Base-by-base conservation (phyloP, 1,284 basidiomycete species). In the Melampsora medusae region DNA sequence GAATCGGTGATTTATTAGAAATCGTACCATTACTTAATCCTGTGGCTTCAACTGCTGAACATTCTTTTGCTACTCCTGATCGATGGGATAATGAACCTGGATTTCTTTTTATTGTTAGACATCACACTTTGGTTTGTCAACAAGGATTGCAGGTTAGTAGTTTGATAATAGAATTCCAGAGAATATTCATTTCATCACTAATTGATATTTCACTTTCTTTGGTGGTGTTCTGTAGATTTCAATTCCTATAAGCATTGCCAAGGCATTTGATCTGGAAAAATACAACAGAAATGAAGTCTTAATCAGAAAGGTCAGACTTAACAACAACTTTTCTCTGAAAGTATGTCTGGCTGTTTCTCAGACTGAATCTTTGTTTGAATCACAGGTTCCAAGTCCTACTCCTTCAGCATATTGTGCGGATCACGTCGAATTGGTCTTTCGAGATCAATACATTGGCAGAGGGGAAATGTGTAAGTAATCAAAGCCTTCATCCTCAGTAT, bases 401-500 rank as follows among this genome's bases (percentile, higher is more conserved):
- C 65, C 35, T 77, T 92, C 86, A 5, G 84, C 85, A 49, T 88
- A 88, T 79, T 86, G 86, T 53, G 91, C 91, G 1, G 91, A 93
- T 78, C 91, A 90, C 81, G 86, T 96, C 69, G 94, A 97, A 81
- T 87, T 97, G 71, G 89, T 89, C 65, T 97, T 97, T 82, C 90
- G 91, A 79, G 93, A 96, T 81, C 92, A 94, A 81, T 95, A 95
- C 81, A 86, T 96, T 12, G 93, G 92, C 31, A 88, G 94, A 69
- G 92, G 92, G 73, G 93, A 96, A 80, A 94, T 95, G 92, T 96
- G 93, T 76, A 19, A 48, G 91, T 86, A 5, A 42, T 9, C 38
- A 42, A 42, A 12, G 91, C 60, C 86, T 95, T 16, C 88, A 89
- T 35, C 89, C 90, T 82, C 87, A 89, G 69, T 86, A 96, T 59